phyloP scores from a whole-genome alignment of 495 filamentous ascomycete genomes.

The Rhizodiscina lignyota region DNA sequence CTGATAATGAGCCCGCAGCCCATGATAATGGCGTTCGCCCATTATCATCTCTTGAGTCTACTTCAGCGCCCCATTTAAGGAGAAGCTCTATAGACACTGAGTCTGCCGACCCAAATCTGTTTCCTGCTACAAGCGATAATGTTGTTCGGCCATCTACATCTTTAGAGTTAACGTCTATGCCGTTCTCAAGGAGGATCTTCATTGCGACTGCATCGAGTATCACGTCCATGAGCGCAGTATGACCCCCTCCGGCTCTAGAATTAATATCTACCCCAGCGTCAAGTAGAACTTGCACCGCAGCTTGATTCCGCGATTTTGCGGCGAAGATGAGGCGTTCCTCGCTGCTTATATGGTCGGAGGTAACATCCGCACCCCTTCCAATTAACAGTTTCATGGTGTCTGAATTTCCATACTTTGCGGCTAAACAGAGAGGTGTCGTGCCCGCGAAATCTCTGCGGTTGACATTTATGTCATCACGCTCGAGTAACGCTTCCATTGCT shows the following conservation, averaged over 20 bases:
- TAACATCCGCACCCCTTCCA: not conserved
- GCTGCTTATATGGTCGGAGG: not conserved
- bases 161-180: not conserved
- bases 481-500: not conserved
- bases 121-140: no score
- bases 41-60: not conserved
- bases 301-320: no score
- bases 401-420: not conserved
- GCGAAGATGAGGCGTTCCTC: no score
- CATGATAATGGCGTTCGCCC: not conserved
- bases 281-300: no score
- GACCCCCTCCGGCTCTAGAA: no score
- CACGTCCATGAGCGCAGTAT: no score
- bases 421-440: not conserved
- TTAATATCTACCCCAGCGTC: no score
- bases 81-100: no score
- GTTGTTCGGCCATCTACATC: not conserved
- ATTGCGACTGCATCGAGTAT: not conserved
- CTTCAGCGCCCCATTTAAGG: not conserved
- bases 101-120: no score
- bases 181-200: not conserved
- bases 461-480: not conserved
- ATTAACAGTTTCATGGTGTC: not conserved
- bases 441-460: not conserved
- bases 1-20: not conserved